Base-by-base conservation (phyloP, 2,329 filamentous ascomycete species). In the Trichoderma koningiopsis region DNA sequence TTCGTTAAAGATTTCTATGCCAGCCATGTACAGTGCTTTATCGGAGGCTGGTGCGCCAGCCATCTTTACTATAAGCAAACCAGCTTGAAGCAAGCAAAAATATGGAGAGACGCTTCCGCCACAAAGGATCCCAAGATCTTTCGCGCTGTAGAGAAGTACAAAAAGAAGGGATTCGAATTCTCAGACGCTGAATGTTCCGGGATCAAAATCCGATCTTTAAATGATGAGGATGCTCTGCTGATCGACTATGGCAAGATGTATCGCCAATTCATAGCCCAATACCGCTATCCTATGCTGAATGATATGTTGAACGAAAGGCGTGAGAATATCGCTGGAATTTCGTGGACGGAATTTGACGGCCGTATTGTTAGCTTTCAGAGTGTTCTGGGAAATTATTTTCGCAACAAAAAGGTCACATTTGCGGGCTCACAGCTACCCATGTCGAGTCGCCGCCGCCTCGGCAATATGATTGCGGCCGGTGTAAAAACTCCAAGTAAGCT, bases 1-100 rank as follows among this genome's bases (percentile, higher is more conserved):
- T 72, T 72, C 7, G 62, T 72, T 11, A 61, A 58, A 27, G 47
- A 55, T 19, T 70, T 71, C 24, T 70, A 70, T 27, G 61, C 70
- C 16, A 71, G 60, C 49, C 43, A 72, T 68, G 13, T 70, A 1
- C 47, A 72, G 31, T 72, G 58, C 40, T 71, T 70, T 33, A 68
- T 72, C 19, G 40, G 62, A 47, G 69, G 70, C 16, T 71, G 40
- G 68, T 71, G 61, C n/a, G 52, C 43, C 19, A 35, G 55, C 14
- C 40, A 71, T 24, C 47, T 72, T n/a, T 69, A 70, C 47, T 72
- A 70, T 40, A 40, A n/a, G 2, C 24, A 62, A 43, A 56, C 65
- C 14, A 66, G 29, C 29, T 56, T 13, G 4, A 70, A 68, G 55
- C n/a, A 64, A 43, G 47, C 53, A 53, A 69, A 35, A 16, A 22